Conservation (phyloP, 1,284 basidiomycete genomes). For the Hymenochaete sp. region DNA sequence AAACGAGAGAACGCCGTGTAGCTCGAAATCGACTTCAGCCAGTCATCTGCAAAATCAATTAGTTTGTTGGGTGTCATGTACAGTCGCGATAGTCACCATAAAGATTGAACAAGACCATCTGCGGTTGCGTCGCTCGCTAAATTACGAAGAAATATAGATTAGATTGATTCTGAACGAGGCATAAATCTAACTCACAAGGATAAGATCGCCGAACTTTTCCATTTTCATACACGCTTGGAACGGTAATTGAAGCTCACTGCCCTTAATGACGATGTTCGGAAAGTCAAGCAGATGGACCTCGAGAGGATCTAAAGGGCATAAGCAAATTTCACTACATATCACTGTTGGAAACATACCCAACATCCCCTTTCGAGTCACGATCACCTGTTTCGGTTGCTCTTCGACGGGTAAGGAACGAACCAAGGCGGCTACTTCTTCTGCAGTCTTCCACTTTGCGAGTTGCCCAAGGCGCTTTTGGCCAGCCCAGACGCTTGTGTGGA, state of each 20-base stretch:
- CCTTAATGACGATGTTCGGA: slow-evolving; percentile 99
- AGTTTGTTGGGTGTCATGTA: slow-evolving; percentile 10
- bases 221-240: slow-evolving; percentile 99
- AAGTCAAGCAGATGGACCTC: slow-evolving; percentile 99
- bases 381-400: slow-evolving; percentile 99
- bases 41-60: slow-evolving; percentile 60
- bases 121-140: slow-evolving; percentile 91
- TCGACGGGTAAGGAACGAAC: slow-evolving; percentile 96
- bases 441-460: slow-evolving; percentile 99
- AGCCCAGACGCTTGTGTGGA: slow-evolving; percentile 99
- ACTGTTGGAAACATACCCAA: slow-evolving; percentile 46
- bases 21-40: slow-evolving; percentile 97
- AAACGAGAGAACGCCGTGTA: slow-evolving; percentile 99
- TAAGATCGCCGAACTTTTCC: slow-evolving; percentile 99
- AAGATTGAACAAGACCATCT: slow-evolving; percentile 97
- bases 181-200: slow-evolving; percentile 48
- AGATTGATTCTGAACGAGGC: background rate
- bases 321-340: slow-evolving; percentile 1
- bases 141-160: slow-evolving; percentile 17
- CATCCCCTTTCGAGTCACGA: slow-evolving; percentile 99
- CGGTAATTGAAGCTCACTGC: slow-evolving; percentile 93
- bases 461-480: slow-evolving; percentile 99
- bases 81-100: slow-evolving; percentile 51
- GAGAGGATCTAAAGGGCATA: slow-evolving; percentile 59
- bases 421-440: slow-evolving; percentile 98